Conservation (phyloP, 1,284 basidiomycete genomes). For the Rhizoctonia solani region DNA sequence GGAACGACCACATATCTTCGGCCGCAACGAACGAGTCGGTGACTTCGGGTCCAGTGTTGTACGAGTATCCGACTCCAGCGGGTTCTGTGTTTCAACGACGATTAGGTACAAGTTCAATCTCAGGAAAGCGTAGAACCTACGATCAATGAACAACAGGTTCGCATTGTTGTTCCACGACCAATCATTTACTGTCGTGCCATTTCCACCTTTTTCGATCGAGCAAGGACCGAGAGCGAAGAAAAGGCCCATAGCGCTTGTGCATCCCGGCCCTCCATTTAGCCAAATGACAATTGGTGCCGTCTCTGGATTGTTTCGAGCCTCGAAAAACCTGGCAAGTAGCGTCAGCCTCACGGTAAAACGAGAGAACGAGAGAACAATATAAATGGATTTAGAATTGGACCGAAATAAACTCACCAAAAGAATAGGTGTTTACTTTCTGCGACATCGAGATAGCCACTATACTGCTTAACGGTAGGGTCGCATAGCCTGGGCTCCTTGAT, state of each 20-base stretch:
- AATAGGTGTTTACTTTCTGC: slow-evolving; percentile 51
- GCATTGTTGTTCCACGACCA: slow-evolving; percentile 54
- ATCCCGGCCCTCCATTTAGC: slow-evolving; percentile 52
- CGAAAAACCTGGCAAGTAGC: slow-evolving; percentile 48
- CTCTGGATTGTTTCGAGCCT: slow-evolving; percentile 50
- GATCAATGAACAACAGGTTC: slow-evolving; percentile 51
- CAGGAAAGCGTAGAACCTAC: neutral
- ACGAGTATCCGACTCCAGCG: slow-evolving; percentile 57
- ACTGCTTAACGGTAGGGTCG: slow-evolving; percentile 52
- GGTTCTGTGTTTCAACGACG: slow-evolving; percentile 47
- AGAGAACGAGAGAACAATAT: neutral
- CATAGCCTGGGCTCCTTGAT: slow-evolving; percentile 49
- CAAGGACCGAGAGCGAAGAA: slow-evolving; percentile 56
- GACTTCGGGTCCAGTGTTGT: slow-evolving; percentile 49
- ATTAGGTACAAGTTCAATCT: too few relatives aligned
- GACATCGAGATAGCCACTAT: slow-evolving; percentile 57
- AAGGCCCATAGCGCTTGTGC: slow-evolving; percentile 48
- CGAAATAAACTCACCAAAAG: slow-evolving; percentile 43
- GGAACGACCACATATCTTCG: slow-evolving; percentile 56
- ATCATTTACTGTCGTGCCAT: slow-evolving; percentile 51
- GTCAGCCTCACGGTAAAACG: neutral
- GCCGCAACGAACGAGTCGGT: slow-evolving; percentile 49
- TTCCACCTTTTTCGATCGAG: slow-evolving; percentile 51
- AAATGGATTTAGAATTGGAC: too few relatives aligned
- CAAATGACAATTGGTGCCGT: slow-evolving; percentile 54